These are phyloP conservation scores for Coemansia sp. DNA, from an alignment of 192 early-diverging fungal species.

Conservation along the genomic window DNA sequence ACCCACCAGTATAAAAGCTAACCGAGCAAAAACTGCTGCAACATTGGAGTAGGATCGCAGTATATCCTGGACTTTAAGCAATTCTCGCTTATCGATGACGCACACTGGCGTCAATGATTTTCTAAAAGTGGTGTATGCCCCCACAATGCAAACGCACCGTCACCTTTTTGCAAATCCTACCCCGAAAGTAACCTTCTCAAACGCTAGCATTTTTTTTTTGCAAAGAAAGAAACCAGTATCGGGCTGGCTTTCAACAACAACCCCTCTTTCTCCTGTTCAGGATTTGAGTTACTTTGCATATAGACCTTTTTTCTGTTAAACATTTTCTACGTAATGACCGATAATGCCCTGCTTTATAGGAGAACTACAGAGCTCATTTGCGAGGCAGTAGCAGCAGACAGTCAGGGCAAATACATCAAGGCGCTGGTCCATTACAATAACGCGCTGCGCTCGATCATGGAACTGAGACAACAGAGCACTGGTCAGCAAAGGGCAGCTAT, in stretches of 20 bases:
- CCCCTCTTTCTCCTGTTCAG: not conserved
- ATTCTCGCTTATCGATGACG: too few relatives aligned
- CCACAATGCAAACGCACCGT: too few relatives aligned
- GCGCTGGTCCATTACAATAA: slow-evolving; percentile 35
- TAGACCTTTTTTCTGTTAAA: not conserved
- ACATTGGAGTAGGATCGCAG: too few relatives aligned
- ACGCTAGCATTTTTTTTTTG: too few relatives aligned
- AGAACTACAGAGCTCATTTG: slow-evolving; percentile 33
- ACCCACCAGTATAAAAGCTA: too few relatives aligned
- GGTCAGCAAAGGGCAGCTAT: slow-evolving; percentile 14
- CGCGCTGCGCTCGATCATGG: slow-evolving; percentile 22
- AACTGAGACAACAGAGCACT: slow-evolving; percentile 6
- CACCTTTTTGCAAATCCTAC: too few relatives aligned
- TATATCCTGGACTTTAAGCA: too few relatives aligned
- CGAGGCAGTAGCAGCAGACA: slow-evolving; percentile 40
- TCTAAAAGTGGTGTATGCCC: too few relatives aligned
- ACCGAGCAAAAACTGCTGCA: too few relatives aligned
- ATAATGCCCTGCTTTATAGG: slow-evolving; percentile 20
- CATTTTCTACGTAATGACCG: slow-evolving; percentile 13
- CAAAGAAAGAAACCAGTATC: too few relatives aligned
- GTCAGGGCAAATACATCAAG: slow-evolving; percentile 6
- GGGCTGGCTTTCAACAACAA: not conserved
- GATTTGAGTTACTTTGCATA: not conserved
- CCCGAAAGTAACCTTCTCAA: too few relatives aligned
- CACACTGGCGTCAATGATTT: too few relatives aligned